Base-by-base conservation (phyloP, 2,329 filamentous ascomycete genomes). In the Neofusicoccum parvum region DNA sequence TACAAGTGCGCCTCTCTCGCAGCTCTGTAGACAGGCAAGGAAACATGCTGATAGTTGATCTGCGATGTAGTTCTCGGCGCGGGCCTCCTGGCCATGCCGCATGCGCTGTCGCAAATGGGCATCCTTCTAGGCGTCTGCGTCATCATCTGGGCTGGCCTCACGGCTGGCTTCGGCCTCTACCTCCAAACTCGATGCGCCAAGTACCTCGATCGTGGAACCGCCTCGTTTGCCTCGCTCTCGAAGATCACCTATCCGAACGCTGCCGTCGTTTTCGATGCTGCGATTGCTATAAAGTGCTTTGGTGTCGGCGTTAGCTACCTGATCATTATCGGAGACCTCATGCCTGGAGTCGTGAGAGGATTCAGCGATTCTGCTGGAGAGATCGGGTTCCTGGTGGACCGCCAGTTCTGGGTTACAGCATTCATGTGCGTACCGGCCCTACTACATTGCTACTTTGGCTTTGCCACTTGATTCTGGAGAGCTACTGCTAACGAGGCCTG, bases 241-340 rank as follows among this genome's bases (percentile, higher is more conserved):
- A 94, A 99, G 77, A 87, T 99, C 68, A 98, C 95, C 5, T 99
- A 98, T 73, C 95, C 95, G 1, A 97, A 97, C 76, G 93, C 94
- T 2, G 92, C 95, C 9, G 92, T 99, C 53, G 85, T 98, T 51
- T 99, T 99, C 77, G 95, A 99, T 79, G 89, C 90, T 6, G 95
- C 95, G 5, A 99, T 99, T 75, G 93, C 94, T 12, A 88, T 99
- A 74, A 99, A 99, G 78, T 99, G 95, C 79, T 99, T 99, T 75
- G 95, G 95, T 43, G 95, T 99, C 10, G 95, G 92, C 23, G 92
- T 98, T 67, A 97, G 93, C 72, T 99, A 99, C 80, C 87, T 99
- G 72, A 99, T 99, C 74, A 98, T 99, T 73, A 98, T 99, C 71
- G 95, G 95, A 59, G 95, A 99, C 76, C 82, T 99, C 68, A 99